Base-by-base conservation (phyloP, 495 filamentous ascomycete species). In the Hypomontagnella monticulosa region DNA sequence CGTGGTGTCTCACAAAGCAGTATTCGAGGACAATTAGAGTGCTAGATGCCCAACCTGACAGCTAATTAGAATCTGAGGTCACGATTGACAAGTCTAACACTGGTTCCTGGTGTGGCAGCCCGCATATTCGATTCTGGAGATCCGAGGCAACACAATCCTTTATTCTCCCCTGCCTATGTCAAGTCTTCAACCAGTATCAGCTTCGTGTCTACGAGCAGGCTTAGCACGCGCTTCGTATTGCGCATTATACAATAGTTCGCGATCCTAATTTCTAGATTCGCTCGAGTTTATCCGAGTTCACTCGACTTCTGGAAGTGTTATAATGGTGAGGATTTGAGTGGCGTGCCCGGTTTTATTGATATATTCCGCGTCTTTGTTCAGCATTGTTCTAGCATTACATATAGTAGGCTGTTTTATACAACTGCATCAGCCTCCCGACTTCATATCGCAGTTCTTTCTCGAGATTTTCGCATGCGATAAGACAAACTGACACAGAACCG, bases 261-360 rank as follows among this genome's bases (percentile, higher is more conserved):
- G 44, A 50, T 57, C 14, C 12, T 51, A 36, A 37, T 56, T 36
- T 53, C 37, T 55, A 20, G 12, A 47, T 57, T 63, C n/a, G n/a
- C n/a, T n/a, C n/a, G n/a, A n/a, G n/a, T n/a, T n/a, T n/a, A n/a
- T n/a, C n/a, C n/a, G n/a, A n/a, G n/a, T n/a, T 16, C 56, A 30
- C 32, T 48, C 57, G 44, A 52, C 46, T 63, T 48, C 54, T 12
- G 50, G 11, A 36, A 32, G 14, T 47, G 43, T 40, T 32, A 61
- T 40, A 30, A 69, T 44, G 56, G 66, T 69, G 60, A 69, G 60
- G 32, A 57, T 56, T 33, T 56, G 54, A 60, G 49, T 43, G 15
- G 32, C 20, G 33, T 34, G 1, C 20, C 59, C 32, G n/a, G n/a
- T 37, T 15, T 55, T 46, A 18, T 38, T 64, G 36, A 41, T 27